Evolutionary conservation across 2,329 filamentous ascomycete species (phyloP), one percentile per base, ranked within the genome.

Genomic region (Gaeumannomyces sp.): DNA sequence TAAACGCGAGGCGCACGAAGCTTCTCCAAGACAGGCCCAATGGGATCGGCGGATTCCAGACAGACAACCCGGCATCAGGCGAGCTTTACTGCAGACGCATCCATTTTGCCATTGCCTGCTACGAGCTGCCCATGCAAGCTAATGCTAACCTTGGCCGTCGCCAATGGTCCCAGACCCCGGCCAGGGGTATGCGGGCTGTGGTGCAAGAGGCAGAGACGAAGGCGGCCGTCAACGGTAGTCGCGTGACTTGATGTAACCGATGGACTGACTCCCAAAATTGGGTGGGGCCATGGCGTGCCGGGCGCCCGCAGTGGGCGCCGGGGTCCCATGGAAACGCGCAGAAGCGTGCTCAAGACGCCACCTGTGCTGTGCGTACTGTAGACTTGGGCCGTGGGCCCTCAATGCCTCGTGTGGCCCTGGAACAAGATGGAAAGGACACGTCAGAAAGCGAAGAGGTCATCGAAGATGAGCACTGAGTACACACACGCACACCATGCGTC

Each of bases 191-290:
- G 11, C 45, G 45, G 45, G 45, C 19, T 50, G 45, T n/a, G 45
- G 16, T 50, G 45, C 16, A 50, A 50, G 16, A 19, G 45, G 38
- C 38, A 50, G 38, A 45, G 22, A 14, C 13, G 45, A 22, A 27
- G 61, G 45, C 45, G 38, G 45, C 53, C n/a, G 58, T 28, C 10
- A 38, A 45, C 28, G 61, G 60, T n/a, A 64, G 65, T 66, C 65
- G 65, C 65, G 65, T 66, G 65, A 66, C 65, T 61, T 66, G 63
- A 66, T 64, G 65, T 61, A 65, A 66, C 35, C 29, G 56, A 59
- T 65, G 64, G 59, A 59, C 64, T 65, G 64, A 65, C 61, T 31
- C 25, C 60, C 56, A 59, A 59, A 56, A 7, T 50, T 10, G 60
- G 16, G 45, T 56, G 60, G 60, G 60, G 59, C 59, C 27, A 53